A percentile compares a stretch with the other conserved stretches of the same genome.
These are phyloP conservation scores for Leccinum sublutescens DNA, from an alignment of 768 basidiomycete genomes.

Conservation along the genomic window DNA sequence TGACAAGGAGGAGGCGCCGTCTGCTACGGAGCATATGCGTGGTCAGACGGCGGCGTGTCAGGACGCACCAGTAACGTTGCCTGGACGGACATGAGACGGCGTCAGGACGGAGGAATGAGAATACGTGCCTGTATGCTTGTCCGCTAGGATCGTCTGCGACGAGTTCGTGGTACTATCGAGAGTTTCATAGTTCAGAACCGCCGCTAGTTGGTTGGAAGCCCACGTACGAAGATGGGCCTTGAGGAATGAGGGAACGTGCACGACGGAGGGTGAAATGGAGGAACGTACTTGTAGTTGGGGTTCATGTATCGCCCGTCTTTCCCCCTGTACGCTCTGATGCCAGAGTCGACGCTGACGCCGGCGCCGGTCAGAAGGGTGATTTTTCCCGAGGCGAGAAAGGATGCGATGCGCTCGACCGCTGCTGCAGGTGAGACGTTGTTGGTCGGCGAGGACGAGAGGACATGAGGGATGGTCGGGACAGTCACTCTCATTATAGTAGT, in stretches of 20 bases:
- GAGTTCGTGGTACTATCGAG: constrained; percentile 70
- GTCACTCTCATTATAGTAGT: constrained; percentile 64
- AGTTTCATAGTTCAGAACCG: constrained; percentile 6
- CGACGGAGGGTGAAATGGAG: too few species aligned
- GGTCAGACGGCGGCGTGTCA: not conserved
- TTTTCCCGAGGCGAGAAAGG: constrained; percentile 70
- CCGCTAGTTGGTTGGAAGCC: not conserved
- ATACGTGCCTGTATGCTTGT: constrained; percentile 61
- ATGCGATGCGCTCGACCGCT: constrained; percentile 58
- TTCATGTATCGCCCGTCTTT: constrained; percentile 84
- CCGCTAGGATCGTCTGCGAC: constrained; percentile 71
- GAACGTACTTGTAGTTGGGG: constrained; percentile 77
- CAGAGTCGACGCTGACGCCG: constrained; percentile 93
- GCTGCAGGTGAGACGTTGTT: constrained; percentile 44
- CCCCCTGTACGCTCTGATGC: constrained; percentile 93
- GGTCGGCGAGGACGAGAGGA: constrained; percentile 39
- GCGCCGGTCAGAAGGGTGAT: constrained; percentile 82
- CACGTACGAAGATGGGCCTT: constrained; percentile 57
- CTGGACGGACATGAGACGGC: constrained; percentile 38
- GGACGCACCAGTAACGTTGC: constrained; percentile 76
- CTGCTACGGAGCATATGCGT: not conserved
- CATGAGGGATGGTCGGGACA: constrained; percentile 70
- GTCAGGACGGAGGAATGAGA: not conserved
- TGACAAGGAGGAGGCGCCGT: not conserved
- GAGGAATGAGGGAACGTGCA: not conserved